Evolutionary conservation across 495 filamentous ascomycete species (phyloP).

Genomic region (Penicillium cosmopolitanum): DNA sequence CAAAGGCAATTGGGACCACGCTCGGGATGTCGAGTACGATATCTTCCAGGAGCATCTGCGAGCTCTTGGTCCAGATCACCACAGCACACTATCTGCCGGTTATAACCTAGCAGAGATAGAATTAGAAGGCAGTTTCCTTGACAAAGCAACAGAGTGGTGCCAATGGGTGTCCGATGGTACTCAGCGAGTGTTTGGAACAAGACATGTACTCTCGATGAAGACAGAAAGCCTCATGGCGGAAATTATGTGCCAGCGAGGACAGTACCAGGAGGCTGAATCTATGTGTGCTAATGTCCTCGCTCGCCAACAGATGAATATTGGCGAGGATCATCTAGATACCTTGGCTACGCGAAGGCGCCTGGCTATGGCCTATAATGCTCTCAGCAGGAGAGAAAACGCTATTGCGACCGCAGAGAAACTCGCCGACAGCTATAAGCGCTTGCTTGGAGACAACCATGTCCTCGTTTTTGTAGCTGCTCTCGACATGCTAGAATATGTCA

Average conservation of each 20-base stretch:
- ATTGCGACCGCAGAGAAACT: constrained; percentile 32
- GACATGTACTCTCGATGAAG: constrained; percentile 39
- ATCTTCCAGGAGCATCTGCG: constrained; percentile 44
- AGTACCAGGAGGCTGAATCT: constrained; percentile 38
- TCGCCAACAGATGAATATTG: constrained; percentile 43
- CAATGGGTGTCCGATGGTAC: constrained; percentile 40
- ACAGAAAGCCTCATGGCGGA: constrained; percentile 40
- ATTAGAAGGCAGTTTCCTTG: constrained; percentile 29
- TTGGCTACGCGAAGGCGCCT: constrained; percentile 39
- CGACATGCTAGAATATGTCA: constrained; percentile 31
- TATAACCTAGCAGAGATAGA: constrained; percentile 41
- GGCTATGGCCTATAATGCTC: constrained; percentile 27
- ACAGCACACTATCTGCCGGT: constrained; percentile 36
- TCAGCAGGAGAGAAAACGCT: constrained; percentile 31
- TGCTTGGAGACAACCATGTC: constrained; percentile 41
- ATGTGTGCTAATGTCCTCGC: constrained; percentile 42
- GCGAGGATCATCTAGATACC: constrained; percentile 42
- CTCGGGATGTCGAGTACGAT: constrained; percentile 36
- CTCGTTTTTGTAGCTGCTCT: constrained; percentile 26
- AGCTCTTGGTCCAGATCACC: constrained; percentile 38
- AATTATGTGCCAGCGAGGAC: constrained; percentile 32
- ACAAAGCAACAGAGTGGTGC: constrained; percentile 37
- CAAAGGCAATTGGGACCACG: constrained; percentile 36
- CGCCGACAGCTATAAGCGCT: constrained; percentile 24
- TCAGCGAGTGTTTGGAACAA: constrained; percentile 36